Evolutionary conservation across 352 stramenopile genomes (phyloP), one percentile per base, ranked within the genome.

Genomic region (Pythium aristosporum): DNA sequence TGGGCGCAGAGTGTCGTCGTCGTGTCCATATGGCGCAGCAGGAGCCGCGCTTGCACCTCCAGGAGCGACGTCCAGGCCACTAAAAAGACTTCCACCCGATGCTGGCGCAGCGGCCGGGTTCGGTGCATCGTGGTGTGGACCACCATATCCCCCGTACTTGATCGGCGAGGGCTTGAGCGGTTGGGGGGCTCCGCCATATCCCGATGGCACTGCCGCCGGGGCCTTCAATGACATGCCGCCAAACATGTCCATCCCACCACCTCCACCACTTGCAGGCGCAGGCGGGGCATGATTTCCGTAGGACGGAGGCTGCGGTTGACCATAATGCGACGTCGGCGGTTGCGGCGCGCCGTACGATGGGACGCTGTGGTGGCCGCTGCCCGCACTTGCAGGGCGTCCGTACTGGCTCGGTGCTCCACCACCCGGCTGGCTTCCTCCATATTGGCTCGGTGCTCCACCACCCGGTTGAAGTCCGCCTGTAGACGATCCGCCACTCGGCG

Each of bases 181-280:
- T 43, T 66, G 57, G 32, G 64, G 57, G 7, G 64, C 64, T 2
- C 58, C 57, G 15, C 58, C 57, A 16, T 63, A 66, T 50, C 51
- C 57, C 12, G 55, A 56, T 3, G 51, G 21, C 30, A 37, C 47
- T 16, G 50, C 41, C 28, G 49, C 28, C 15, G 61, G 39, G 13
- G 53, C 63, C 67, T 80, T 85, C 20, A 92, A 21, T 7, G 84
- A 79, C 84, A 92, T 92, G 12, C 84, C 84, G 28, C 78, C 82
- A 68, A 92, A 92, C 84, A 92, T 92, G 51, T 89, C 77, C 34
- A 77, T 63, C 12, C 56, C 32, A 16, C 28, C 49, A 16, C 49
- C 43, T 1, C 61, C 68, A 61, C 44, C 56, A 28, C 28, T 52
- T 21, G 64, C 59, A 21, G 28, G 54, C 8, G 63, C 55, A 46